Evolutionary conservation across 345 rosid genomes (phyloP), one percentile per base, ranked within the genome.

Genomic region (Dipteronia dyeriana): DNA sequence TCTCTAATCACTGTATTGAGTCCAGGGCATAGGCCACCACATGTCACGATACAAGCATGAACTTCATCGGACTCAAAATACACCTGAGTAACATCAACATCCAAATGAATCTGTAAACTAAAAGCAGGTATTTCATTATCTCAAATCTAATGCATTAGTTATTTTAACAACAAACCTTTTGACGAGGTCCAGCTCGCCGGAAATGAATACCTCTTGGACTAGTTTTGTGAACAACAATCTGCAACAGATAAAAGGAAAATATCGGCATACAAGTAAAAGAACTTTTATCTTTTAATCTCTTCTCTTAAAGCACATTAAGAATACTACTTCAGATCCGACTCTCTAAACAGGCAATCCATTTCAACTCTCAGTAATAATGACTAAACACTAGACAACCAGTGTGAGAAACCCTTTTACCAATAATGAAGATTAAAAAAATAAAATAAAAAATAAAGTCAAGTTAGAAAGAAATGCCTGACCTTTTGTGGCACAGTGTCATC

Each of bases 1-100:
- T 95, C 98, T 85, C 97, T 88, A 66, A 93, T 89, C 51, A 91
- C 97, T 2, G 98, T 95, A 82, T 95, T 95, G 68, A 95, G 91
- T 45, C 98, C 98, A 1, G 95, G 99, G 83, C 98, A 93, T 69
- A 95, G 90, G 76, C 98, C 98, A 11, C 98, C 98, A 43, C 98
- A 95, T 26, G 99, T 93, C 54, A 93, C 98, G 29, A 91, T 93
- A 79, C 97, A 93, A 63, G 98, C 97, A 64, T 84, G 87, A 61
- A 90, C 98, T 80, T 95, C 96, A 70, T 91, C 98, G 0, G 96
- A 82, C 26, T 89, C 86, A 43, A 93, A 93, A 78, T 90, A 90
- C 66, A 93, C 88, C 99, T 91, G 82, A 62, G 67, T 29, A 81
- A 57, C 72, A 67, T 68, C 41, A 49, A 76, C 8, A 60, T 62